phyloP scores from a whole-genome alignment of 2,329 filamentous ascomycete species.

The Dothideomycetes sp. region DNA sequence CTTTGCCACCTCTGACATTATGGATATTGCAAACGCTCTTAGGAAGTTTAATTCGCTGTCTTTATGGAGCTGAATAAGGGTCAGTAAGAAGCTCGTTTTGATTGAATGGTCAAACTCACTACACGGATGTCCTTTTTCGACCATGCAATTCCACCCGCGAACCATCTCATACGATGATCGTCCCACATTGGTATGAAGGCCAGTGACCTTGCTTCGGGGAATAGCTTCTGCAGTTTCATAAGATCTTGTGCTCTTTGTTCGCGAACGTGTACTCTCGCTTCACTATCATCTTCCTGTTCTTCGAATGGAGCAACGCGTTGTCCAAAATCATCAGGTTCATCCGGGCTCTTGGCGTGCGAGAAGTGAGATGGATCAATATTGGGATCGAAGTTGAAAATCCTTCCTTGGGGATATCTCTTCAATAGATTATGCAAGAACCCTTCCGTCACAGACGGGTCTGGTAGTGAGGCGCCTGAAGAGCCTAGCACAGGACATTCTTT shows the following conservation, averaged over 20 bases:
- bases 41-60: slow-evolving; percentile 36
- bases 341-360: not conserved
- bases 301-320: slow-evolving; percentile 1
- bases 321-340: not conserved
- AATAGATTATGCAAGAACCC: slow-evolving; percentile 19
- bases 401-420: slow-evolving; percentile 18
- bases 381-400: slow-evolving; percentile 20
- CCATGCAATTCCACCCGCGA: slow-evolving; percentile 37
- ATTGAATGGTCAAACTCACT: no score
- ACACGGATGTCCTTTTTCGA: slow-evolving; percentile 37
- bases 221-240: slow-evolving; percentile 17
- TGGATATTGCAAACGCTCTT: slow-evolving; percentile 33
- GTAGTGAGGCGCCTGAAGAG: not conserved
- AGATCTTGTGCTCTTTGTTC: slow-evolving; percentile 3
- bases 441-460: slow-evolving; percentile 13
- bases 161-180: slow-evolving; percentile 29
- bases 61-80: slow-evolving; percentile 33
- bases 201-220: slow-evolving; percentile 37
- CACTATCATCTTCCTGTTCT: not conserved
- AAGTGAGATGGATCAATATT: not conserved
- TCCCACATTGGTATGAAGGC: slow-evolving; percentile 47
- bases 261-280: not conserved
- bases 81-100: no score
- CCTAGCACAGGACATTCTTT: slow-evolving; percentile 1
- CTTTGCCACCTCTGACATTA: slow-evolving; percentile 33